These are phyloP conservation scores for Coemansia sp. DNA, from an alignment of 192 early-diverging fungal species.

Conservation along the genomic window DNA sequence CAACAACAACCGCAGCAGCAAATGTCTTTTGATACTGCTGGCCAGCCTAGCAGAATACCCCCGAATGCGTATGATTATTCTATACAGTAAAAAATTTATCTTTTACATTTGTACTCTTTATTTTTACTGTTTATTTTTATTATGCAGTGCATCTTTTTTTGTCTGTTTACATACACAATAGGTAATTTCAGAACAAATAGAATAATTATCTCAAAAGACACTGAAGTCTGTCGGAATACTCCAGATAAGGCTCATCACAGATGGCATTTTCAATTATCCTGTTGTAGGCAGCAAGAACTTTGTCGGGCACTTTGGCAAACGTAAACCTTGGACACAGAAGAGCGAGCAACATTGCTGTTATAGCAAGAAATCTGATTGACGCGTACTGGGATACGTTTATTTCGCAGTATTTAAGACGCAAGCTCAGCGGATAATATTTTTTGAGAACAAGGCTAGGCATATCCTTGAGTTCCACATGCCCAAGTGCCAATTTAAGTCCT, in stretches of 20 bases:
- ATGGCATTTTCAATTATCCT: background rate
- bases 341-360: background rate
- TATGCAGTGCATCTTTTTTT: too few relatives aligned
- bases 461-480: background rate
- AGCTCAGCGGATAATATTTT: background rate
- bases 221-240: background rate
- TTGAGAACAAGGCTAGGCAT: background rate
- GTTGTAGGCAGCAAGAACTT: background rate
- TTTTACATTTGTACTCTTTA: background rate
- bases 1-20: background rate
- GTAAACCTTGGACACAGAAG: background rate
- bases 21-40: background rate
- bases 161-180: too few relatives aligned
- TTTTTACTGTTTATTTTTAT: background rate
- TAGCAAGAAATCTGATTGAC: background rate
- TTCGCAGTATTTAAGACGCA: background rate
- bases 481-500: background rate
- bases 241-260: background rate
- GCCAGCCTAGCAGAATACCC: slow-evolving; percentile 1
- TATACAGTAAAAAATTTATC: background rate
- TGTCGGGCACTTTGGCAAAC: background rate
- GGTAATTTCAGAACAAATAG: too few relatives aligned
- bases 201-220: background rate
- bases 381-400: background rate
- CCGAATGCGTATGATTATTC: slow-evolving; percentile 14